Evolutionary conservation across 768 basidiomycete species (phyloP), one percentile per base, ranked within the genome.

Genomic region (Tylopilus subfusipes): DNA sequence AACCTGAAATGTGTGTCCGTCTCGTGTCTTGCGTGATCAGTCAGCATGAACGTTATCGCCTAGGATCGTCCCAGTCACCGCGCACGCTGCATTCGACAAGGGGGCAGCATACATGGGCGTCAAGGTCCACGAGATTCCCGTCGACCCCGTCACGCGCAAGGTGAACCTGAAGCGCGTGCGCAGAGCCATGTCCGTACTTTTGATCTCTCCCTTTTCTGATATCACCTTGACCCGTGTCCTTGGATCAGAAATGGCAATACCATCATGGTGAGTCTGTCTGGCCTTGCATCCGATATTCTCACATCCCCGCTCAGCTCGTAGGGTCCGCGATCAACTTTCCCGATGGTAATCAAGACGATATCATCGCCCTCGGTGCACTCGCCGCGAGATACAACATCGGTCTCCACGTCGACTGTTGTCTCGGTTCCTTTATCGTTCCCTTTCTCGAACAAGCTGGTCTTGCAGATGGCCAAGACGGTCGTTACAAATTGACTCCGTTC

Each of bases 1-100:
- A 88, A 56, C 96, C 96, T 1, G 96, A 99, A 69, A 94, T 98
- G 95, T 93, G 57, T 31, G 84, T 72, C 18, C 27, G 34, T 24
- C 0, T 2, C 13, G 4, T 10, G 36, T 40, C 21, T 59, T 7
- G 25, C n/a, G 7, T n/a, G 3, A 12, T 16, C 22, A 0, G 8
- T 30, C 27, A 13, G 3, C 6, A 10, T 29, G 54, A 11, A 54
- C 29, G 21, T 3, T n/a, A 0, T 38, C 21, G 7, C 52, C 2
- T 49, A 96, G 94, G 76, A 77, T 98, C 56, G 73, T 98, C 9
- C 89, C 94, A 0, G 76, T 80, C 1, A 87, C 90, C 0, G 93
- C 89, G 0, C 96, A 98, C 64, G 93, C 93, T 2, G 96, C 96
- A 0, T 99, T 99, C 68, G 87, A 93, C 75, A 99, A 99, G 69